Evolutionary conservation across 2,329 filamentous ascomycete species (phyloP).

Genomic region (Xylaria sp.): DNA sequence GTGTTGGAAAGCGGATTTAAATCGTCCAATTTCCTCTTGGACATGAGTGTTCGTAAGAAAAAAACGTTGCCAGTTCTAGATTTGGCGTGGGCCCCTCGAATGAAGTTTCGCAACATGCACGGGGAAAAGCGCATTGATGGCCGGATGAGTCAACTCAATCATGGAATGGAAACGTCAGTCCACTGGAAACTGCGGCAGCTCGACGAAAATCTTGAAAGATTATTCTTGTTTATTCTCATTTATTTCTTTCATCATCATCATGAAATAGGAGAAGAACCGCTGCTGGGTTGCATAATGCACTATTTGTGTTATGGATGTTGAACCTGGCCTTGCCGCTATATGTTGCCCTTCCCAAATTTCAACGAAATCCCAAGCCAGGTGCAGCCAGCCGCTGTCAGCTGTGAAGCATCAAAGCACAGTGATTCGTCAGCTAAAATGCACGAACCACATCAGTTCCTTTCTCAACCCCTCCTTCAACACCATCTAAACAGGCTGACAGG

Average conservation of each 20-base stretch:
- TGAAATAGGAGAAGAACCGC: background rate
- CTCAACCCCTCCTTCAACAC: too few species aligned
- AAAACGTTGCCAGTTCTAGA: background rate
- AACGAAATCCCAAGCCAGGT: background rate
- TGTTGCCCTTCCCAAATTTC: too few species aligned
- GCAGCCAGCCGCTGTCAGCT: background rate
- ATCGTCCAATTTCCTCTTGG: slow-evolving; percentile 34
- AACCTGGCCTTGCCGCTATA: background rate
- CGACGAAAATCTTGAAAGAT: background rate
- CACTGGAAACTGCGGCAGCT: background rate
- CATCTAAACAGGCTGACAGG: too few species aligned
- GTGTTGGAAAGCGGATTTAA: slow-evolving; percentile 20
- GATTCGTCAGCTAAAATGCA: background rate
- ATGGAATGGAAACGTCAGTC: background rate
- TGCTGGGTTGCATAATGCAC: background rate
- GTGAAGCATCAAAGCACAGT: background rate
- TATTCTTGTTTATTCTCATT: background rate
- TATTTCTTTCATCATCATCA: background rate
- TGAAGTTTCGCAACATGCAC: background rate
- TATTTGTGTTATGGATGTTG: background rate
- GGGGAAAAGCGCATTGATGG: slow-evolving; percentile 15
- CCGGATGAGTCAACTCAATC: slow-evolving; percentile 17
- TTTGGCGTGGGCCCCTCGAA: background rate
- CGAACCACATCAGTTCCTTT: background rate
- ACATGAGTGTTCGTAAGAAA: slow-evolving; percentile 26